Evolutionary conservation across 2,329 filamentous ascomycete species (phyloP).

Genomic region (Ascochyta koolunga): DNA sequence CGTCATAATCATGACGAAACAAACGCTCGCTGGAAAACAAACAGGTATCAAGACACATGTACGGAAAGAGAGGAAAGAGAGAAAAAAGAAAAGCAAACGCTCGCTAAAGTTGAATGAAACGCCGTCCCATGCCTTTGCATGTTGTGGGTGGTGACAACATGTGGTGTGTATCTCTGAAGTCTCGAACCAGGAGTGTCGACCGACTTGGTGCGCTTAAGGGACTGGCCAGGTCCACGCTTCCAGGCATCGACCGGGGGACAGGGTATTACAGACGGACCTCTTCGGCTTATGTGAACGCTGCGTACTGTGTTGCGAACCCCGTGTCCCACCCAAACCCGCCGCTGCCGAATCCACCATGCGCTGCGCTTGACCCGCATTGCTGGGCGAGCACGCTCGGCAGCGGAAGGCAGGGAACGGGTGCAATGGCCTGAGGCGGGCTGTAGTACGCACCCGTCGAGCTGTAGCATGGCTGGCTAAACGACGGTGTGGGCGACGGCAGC

Average conservation of each 20-base stretch:
- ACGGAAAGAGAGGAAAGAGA: slow-evolving; percentile 29
- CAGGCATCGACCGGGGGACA: slow-evolving; percentile 37
- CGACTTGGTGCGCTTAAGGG: slow-evolving; percentile 48
- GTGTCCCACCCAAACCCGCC: slow-evolving; percentile 84
- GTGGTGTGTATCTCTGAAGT: slow-evolving; percentile 48
- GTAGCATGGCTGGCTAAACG: slow-evolving; percentile 75
- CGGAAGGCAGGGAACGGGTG: slow-evolving; percentile 76
- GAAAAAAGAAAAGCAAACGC: slow-evolving; percentile 39
- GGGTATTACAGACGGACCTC: slow-evolving; percentile 29
- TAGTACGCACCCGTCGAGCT: slow-evolving; percentile 63
- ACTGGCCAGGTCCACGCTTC: slow-evolving; percentile 54
- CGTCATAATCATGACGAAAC: slow-evolving; percentile 19
- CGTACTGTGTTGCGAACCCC: slow-evolving; percentile 75
- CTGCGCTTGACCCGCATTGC: slow-evolving; percentile 74
- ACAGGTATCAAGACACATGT: slow-evolving; percentile 49
- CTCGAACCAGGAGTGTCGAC: slow-evolving; percentile 49
- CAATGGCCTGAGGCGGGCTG: slow-evolving; percentile 75
- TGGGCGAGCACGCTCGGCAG: slow-evolving; percentile 87
- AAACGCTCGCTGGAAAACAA: slow-evolving; percentile 54
- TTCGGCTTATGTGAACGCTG: slow-evolving; percentile 76
- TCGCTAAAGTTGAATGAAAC: slow-evolving; percentile 57
- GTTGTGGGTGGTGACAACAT: slow-evolving; percentile 50
- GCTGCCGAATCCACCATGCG: slow-evolving; percentile 68
- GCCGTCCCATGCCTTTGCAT: slow-evolving; percentile 60
- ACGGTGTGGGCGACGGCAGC: slow-evolving; percentile 77